Evolutionary conservation across 129 eudicot species (phyloP).

Genomic region (Helichrysum umbraculigerum): DNA sequence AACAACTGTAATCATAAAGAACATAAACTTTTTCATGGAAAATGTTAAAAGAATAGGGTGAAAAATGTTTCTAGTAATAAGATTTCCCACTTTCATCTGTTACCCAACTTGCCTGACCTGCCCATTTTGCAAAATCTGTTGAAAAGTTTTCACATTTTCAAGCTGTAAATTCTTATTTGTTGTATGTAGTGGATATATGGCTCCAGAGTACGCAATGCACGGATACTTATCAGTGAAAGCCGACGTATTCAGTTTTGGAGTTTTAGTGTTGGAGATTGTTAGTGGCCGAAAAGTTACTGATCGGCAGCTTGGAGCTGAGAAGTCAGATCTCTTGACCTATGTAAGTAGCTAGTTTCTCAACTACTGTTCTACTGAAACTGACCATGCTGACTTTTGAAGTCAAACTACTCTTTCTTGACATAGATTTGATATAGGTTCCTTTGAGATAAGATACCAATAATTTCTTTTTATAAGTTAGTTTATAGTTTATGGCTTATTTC

Average conservation of each 20-base stretch:
- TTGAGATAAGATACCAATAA: neutral
- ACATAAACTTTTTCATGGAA: neutral
- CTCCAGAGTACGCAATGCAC: slow-evolving; percentile 86
- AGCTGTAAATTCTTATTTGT: neutral
- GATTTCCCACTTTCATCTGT: neutral
- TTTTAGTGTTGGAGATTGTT: slow-evolving; percentile 75
- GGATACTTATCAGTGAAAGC: slow-evolving; percentile 86
- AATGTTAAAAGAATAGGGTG: neutral
- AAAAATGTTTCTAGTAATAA: neutral
- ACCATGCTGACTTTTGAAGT: neutral
- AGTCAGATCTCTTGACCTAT: slow-evolving; percentile 79
- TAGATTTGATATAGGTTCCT: neutral
- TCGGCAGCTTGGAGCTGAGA: slow-evolving; percentile 43
- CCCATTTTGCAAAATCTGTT: neutral
- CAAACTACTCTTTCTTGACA: neutral
- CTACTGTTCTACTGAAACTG: neutral
- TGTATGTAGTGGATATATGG: slow-evolving; percentile 79
- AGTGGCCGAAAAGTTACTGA: slow-evolving; percentile 72
- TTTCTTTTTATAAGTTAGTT: neutral
- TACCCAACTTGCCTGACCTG: neutral
- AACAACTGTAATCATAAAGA: neutral
- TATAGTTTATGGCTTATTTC: neutral
- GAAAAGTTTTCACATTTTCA: neutral
- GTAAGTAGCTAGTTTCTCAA: slow-evolving; percentile 44
- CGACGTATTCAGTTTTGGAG: slow-evolving; percentile 82